Evolutionary conservation across 2,329 filamentous ascomycete species (phyloP).

Genomic region (Apiospora hydei): DNA sequence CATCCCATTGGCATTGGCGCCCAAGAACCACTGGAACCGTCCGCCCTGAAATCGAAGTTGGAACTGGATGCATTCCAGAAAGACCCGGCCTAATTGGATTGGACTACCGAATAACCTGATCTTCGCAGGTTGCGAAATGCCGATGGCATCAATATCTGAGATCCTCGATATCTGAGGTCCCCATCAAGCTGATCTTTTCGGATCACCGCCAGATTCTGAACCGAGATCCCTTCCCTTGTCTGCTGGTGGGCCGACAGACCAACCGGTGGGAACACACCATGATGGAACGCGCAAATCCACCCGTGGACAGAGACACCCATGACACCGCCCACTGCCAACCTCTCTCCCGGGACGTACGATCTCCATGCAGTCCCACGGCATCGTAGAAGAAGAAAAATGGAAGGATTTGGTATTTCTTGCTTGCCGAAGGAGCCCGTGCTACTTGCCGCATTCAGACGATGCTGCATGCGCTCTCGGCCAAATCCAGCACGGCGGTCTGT

Average conservation of each 20-base stretch:
- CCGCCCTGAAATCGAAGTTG: no score
- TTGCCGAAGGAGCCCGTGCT: neutral
- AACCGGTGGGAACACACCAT: neutral
- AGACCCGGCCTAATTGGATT: no score
- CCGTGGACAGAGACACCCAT: neutral
- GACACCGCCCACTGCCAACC: constrained; percentile 10
- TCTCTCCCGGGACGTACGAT: neutral
- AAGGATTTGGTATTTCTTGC: no score
- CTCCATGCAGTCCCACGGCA: neutral
- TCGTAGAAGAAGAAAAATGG: no score
- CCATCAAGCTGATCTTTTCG: no score
- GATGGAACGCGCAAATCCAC: neutral
- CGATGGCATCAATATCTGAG: neutral
- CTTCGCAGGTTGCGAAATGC: neutral
- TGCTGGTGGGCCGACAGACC: neutral
- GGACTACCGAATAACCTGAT: no score
- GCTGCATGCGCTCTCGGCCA: neutral
- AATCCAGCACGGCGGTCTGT: neutral
- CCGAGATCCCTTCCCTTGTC: no score
- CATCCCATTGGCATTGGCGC: neutral
- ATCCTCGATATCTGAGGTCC: no score
- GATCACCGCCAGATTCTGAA: no score
- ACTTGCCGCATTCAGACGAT: neutral
- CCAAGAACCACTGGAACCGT: neutral
- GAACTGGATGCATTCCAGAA: no score